A percentile compares a stretch with the other conserved stretches of the same genome.
Evolutionary conservation across 2,329 filamentous ascomycete species (phyloP).

Genomic region (Calonectria honghensis): DNA sequence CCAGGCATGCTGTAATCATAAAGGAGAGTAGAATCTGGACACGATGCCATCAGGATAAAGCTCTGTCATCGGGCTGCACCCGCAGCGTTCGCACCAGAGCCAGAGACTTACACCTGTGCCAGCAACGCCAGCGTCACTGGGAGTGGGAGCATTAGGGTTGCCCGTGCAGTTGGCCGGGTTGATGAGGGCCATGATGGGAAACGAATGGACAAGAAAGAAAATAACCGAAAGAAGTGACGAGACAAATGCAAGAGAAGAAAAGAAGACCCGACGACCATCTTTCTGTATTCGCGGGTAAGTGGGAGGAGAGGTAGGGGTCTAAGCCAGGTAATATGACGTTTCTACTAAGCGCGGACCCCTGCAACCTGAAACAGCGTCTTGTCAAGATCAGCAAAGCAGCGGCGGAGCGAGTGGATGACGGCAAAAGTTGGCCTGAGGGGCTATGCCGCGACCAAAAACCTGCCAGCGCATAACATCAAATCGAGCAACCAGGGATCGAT

Average conservation of each 20-base stretch:
- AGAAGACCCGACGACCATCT: slow-evolving; percentile 37
- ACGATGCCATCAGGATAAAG: slow-evolving; percentile 39
- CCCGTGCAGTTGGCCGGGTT: slow-evolving; percentile 77
- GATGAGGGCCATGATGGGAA: slow-evolving; percentile 73
- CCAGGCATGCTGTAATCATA: slow-evolving; percentile 77
- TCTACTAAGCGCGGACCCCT: slow-evolving; percentile 53
- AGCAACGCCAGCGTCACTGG: slow-evolving; percentile 76
- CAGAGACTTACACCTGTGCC: slow-evolving; percentile 67
- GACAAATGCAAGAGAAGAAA: not conserved
- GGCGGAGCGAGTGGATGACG: slow-evolving; percentile 50
- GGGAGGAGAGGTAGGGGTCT: slow-evolving; percentile 40
- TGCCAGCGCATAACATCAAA: slow-evolving; percentile 48
- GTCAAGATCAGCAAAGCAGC: slow-evolving; percentile 45
- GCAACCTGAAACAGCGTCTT: slow-evolving; percentile 50
- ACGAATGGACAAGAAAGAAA: not conserved
- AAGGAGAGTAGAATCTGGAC: slow-evolving; percentile 74
- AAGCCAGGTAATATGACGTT: slow-evolving; percentile 53
- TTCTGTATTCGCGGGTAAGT: slow-evolving; percentile 36
- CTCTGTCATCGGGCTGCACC: not conserved
- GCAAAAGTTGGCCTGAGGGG: slow-evolving; percentile 49
- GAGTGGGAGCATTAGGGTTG: slow-evolving; percentile 62
- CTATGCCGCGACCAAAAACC: slow-evolving; percentile 46
- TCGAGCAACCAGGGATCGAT: not conserved
- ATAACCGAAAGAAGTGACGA: not conserved
- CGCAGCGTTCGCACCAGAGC: slow-evolving; percentile 2